phyloP scores from a whole-genome alignment of 345 rosid genomes.

The Eucalyptus paniculata region DNA sequence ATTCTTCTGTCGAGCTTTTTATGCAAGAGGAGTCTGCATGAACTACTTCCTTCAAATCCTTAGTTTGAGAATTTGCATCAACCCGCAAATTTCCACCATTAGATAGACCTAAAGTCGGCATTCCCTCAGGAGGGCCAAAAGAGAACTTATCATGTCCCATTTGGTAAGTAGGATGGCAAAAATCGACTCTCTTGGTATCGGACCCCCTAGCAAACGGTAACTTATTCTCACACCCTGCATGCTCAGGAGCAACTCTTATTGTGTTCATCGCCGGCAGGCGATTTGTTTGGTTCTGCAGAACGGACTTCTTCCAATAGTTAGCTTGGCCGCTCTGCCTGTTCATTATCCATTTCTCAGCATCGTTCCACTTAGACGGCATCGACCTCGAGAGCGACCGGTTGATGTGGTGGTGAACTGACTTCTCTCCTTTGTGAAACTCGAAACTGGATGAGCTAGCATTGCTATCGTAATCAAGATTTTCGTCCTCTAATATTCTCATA shows the following conservation, averaged over 20 bases:
- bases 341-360: constrained; percentile 78
- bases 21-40: constrained; percentile 2
- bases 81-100: constrained; percentile 11
- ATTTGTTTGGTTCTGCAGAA: constrained; percentile 23
- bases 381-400: constrained; percentile 33
- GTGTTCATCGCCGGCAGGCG: constrained; percentile 17
- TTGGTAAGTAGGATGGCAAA: constrained; percentile 26
- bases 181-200: constrained; percentile 35
- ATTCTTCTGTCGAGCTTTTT: constrained; percentile 19
- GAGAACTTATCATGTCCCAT: constrained; percentile 29
- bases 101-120: constrained; percentile 8
- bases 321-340: constrained; percentile 31
- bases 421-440: constrained; percentile 63
- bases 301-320: constrained; percentile 28
- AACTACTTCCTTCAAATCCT: constrained; percentile 31
- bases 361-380: constrained; percentile 74
- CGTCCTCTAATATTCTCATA: constrained; percentile 44
- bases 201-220: constrained; percentile 1
- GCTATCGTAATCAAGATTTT: constrained; percentile 59
- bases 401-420: constrained; percentile 15
- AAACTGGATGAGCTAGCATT: constrained; percentile 75
- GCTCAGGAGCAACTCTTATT: constrained; percentile 36
- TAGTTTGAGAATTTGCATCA: constrained; percentile 37
- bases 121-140: constrained; percentile 21
- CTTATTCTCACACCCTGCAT: constrained; percentile 16